Percentiles rank a stretch among this genome's conserved stretches.
These are phyloP conservation scores for Ustilago bromivora DNA, from an alignment of 1,284 basidiomycete genomes.

Conservation along the genomic window DNA sequence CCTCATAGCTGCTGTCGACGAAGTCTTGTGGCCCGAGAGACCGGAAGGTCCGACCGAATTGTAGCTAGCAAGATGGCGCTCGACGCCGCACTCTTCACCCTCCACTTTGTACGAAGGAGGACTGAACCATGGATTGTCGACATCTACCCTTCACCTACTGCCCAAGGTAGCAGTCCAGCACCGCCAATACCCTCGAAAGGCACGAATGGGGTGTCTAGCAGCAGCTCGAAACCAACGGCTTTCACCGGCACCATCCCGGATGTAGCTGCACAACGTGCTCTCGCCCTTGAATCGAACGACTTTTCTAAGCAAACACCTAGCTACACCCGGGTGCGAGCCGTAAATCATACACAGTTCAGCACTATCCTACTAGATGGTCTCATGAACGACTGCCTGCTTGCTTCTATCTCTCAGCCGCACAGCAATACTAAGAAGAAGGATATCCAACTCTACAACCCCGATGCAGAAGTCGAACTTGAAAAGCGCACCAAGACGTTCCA, in stretches of 20 bases:
- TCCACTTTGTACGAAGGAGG: conserved; percentile 43
- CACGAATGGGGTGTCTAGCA: not conserved
- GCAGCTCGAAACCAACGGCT: conserved; percentile 18
- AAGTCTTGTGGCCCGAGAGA: not conserved
- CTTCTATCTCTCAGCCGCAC: conserved; percentile 36
- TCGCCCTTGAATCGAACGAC: conserved; percentile 33
- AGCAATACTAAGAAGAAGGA: conserved; percentile 76
- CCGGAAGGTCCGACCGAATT: no score
- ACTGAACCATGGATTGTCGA: conserved; percentile 52
- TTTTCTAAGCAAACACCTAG: conserved; percentile 36
- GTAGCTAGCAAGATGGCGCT: conserved; percentile 30
- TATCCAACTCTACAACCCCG: conserved; percentile 81
- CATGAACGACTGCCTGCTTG: conserved; percentile 36
- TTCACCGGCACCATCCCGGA: conserved; percentile 47
- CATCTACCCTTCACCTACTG: conserved; percentile 31
- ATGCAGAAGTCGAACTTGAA: conserved; percentile 76
- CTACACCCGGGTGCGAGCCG: conserved; percentile 54
- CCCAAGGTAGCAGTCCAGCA: not conserved
- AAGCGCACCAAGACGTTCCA: conserved; percentile 79
- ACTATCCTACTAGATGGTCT: conserved; percentile 53
- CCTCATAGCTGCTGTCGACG: not conserved
- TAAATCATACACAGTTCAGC: conserved; percentile 37
- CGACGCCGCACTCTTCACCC: conserved; percentile 53
- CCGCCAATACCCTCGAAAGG: conserved; percentile 41
- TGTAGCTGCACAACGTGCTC: conserved; percentile 26